Base-by-base conservation (phyloP, 371 early-diverging fungal genomes). In the Rhizopus delemar region DNA sequence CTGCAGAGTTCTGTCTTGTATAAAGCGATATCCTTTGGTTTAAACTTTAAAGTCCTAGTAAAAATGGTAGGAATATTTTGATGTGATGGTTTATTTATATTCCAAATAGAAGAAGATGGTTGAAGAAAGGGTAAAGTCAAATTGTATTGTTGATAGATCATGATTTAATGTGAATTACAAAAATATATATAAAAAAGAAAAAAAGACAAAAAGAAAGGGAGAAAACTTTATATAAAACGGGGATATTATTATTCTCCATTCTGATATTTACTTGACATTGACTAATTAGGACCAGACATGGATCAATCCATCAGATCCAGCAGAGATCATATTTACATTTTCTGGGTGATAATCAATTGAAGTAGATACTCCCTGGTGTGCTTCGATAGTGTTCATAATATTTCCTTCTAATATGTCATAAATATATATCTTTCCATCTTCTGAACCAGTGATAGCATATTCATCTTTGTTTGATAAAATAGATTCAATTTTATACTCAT, bases 1-100 rank as follows among this genome's bases (percentile, higher is more conserved):
- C 94, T 82, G 71, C 99, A 99, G 46, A 93, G 82, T 76, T 99
- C 99, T 11, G 99, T 99, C 77, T 97, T 97, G 84, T 96, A 99
- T 8, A 98, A 77, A 45, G 77, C 75, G 6, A 80, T 13, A 43
- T 66, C 56, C 88, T 87, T 54, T 91, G 88, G 5, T 5, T 11
- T 43, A 5, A n/a, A 29, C 39, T 54, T 63, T 34, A 54, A 32
- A 41, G 28, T 56, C 5, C 11, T 36, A 39, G 38, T 46, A 48
- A 38, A 36, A 34, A 15, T 22, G 22, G 2, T 22, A 22, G 22
- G 22, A 22, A 22, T 22, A 22, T 22, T 22, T 22, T 22, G 22
- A 22, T 22, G 0, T 22, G 22, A 22, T 22, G 22, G 22, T 22
- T 22, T 22, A 22, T 22, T 22, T 22, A 22, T 22, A 22, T 22